Base-by-base conservation (phyloP, 2,329 filamentous ascomycete genomes). In the Paecilomyces fulvus region DNA sequence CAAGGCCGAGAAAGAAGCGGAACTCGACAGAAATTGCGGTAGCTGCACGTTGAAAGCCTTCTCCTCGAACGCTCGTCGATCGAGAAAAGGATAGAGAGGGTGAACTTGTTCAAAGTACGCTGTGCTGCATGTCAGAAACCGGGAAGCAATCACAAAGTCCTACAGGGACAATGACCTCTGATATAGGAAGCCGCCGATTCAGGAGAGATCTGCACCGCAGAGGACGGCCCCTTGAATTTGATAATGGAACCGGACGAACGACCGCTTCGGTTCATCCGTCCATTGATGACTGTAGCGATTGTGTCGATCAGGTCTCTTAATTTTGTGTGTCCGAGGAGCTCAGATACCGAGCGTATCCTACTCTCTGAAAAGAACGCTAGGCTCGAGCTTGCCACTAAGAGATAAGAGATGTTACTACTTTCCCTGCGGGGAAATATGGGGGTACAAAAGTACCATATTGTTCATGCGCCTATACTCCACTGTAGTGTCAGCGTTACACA, bases 51-150 rank as follows among this genome's bases (percentile, higher is more conserved):
- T 64, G 8, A 62, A 59, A 6, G 66, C 67, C 17, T 66, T 65
- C 0, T 63, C 56, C 57, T 76, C 70, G 54, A 78, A 77, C 3
- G 61, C 52, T 14, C 58, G 52, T 30, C 64, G 66, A 50, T 76
- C 71, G 1, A 78, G 65, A 55, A 77, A 76, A 0, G 76, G 73
- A 56, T 75, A 73, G 0, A 74, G 46, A 0, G 69, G 70, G 56
- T 77, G 74, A 1, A 74, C 60, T 9, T 70, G 64, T 1, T 70
- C 62, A 55, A 77, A 78, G 61, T 76, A 77, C 23, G 65, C 68
- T 73, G 37, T 8, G 20, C 10, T 54, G 20, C 21, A 49, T 51
- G 28, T 28, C 25, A 33, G 28, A 50, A 43, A 28, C 43, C 10
- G 5, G 10, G 25, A 12, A 55, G 48, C 23, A 49, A 30, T 17